Evolutionary conservation across 371 early-diverging fungal genomes (phyloP), one percentile per base, ranked within the genome.

Genomic region (Thermomucor indicae-seudaticae): DNA sequence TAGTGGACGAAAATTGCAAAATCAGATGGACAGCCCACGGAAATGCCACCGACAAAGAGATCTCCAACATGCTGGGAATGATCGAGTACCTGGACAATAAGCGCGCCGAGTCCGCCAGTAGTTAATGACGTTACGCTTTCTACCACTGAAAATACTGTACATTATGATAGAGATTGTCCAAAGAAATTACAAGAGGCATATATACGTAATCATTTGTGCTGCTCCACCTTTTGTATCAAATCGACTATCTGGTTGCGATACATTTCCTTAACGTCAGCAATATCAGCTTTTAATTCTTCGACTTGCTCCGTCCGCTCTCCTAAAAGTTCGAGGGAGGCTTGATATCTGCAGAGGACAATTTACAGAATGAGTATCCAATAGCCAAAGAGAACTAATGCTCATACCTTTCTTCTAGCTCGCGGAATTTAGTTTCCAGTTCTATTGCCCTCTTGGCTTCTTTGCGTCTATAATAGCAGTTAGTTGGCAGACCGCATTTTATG

Each of bases 11-110:
- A 40, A 57, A 77, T 28, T 88, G 91, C 53, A 68, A 74, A 41
- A 78, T 93, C n/a, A 67, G 92, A 41, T 93, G 93, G 93, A 77
- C 81, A n/a, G 91, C 93, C 1, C 89, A 93, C 58, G 93, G 92
- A 11, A 56, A 71, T 10, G 90, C 88, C 2, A 83, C 84, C 4
- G 57, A 62, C 7, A 64, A 75, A 25, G 93, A 93, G 66, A 39
- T 87, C 20, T 72, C 70, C 27, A 74, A 80, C 25, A 64, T 85
- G 72, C 44, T 75, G 29, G 75, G 60, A 17, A 67, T 80, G 65
- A 69, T 78, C 8, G 63, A 70, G n/a, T 59, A 66, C 40, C 49
- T 82, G 44, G 44, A 60, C 8, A 52, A 69, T 42, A 61, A 74
- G 31, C 29, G 51, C n/a, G n/a, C n/a, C n/a, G n/a, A n/a, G n/a